Percentiles rank a stretch among this genome's conserved stretches.
Evolutionary conservation across 2,329 filamentous ascomycete species (phyloP).

Genomic region (Macrophomina pseudophaseolina): DNA sequence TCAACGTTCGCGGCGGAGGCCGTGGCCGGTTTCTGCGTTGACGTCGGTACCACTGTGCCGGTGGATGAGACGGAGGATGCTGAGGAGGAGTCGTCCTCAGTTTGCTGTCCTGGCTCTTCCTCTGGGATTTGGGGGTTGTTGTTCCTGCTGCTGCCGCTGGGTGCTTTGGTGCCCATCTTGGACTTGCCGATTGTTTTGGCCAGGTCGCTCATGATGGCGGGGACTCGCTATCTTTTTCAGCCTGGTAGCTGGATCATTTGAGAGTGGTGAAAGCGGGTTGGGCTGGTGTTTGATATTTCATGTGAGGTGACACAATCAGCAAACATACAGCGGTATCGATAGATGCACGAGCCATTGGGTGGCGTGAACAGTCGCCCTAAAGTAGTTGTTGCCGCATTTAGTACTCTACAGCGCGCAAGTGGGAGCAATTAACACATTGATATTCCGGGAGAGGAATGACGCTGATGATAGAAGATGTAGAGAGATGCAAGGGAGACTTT

Average conservation of each 20-base stretch:
- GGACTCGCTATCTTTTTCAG: not conserved
- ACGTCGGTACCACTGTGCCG: slow-evolving; percentile 85
- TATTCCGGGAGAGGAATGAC: not conserved
- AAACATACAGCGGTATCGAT: slow-evolving; percentile 10
- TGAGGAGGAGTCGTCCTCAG: slow-evolving; percentile 48
- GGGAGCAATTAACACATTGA: not conserved
- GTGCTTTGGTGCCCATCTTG: slow-evolving; percentile 56
- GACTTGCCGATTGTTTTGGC: slow-evolving; percentile 79
- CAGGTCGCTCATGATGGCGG: slow-evolving; percentile 72
- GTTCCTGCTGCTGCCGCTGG: slow-evolving; percentile 59
- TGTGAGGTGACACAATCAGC: not conserved
- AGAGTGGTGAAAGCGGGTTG: not conserved
- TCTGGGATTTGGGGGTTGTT: slow-evolving; percentile 59
- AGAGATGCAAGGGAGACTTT: too few species aligned
- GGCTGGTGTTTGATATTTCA: slow-evolving; percentile 1
- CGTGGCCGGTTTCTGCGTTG: slow-evolving; percentile 64
- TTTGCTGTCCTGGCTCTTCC: slow-evolving; percentile 50
- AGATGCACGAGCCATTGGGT: slow-evolving; percentile 10
- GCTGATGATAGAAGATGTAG: not conserved
- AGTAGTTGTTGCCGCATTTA: not conserved
- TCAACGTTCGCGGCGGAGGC: slow-evolving; percentile 67
- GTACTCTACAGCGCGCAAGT: fast-evolving
- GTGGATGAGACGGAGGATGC: slow-evolving; percentile 89
- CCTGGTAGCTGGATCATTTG: slow-evolving; percentile 8
- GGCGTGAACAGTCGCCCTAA: not conserved